Evolutionary conservation across 2,329 filamentous ascomycete species (phyloP).

Genomic region (Talaromyces sp.): DNA sequence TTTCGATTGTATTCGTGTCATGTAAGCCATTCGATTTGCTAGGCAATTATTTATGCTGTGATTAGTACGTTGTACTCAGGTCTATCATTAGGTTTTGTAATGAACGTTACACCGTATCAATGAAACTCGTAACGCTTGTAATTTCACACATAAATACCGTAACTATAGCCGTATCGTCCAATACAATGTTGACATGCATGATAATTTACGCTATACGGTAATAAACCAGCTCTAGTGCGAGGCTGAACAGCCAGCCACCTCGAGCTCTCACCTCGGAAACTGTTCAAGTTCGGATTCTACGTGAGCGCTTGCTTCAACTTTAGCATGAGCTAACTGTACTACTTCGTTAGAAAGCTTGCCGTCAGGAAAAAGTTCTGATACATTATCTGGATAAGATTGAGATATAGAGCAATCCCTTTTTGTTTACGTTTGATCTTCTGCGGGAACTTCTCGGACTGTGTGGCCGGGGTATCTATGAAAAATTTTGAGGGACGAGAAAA

Average conservation of each 20-base stretch:
- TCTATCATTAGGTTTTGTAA: background rate
- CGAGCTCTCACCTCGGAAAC: background rate
- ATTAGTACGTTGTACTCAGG: background rate
- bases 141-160: background rate
- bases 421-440: background rate
- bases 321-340: background rate
- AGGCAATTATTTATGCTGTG: background rate
- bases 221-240: slow-evolving; percentile 3
- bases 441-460: background rate
- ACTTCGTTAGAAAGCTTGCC: background rate
- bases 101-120: background rate
- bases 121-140: background rate
- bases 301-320: background rate
- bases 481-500: background rate
- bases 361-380: background rate
- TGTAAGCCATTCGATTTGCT: background rate
- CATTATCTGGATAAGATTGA: background rate
- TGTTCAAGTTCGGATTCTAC: background rate
- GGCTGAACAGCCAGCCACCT: slow-evolving; percentile 1
- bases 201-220: background rate
- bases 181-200: slow-evolving; percentile 1
- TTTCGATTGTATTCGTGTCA: background rate
- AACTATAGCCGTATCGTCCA: background rate
- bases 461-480: background rate
- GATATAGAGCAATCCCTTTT: background rate